Base-by-base conservation (phyloP, 306 rosid species). In the Abrus precatorius region DNA sequence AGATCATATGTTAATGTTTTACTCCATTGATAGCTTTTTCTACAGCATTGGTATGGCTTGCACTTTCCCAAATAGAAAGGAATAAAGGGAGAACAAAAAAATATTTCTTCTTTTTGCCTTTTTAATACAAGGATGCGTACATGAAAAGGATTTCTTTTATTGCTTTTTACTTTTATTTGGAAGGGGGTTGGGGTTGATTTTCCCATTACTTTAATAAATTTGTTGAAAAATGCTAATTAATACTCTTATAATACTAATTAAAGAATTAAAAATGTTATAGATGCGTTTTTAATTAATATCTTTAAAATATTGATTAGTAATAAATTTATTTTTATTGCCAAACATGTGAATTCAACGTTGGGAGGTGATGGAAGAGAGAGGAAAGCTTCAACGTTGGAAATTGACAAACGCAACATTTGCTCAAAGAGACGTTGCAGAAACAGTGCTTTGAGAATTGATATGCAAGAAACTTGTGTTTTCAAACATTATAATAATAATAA, bases 361-460 rank as follows among this genome's bases (percentile, higher is more conserved):
- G 14, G 4, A 54, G 9, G 5, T 54, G 1, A 27, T 55, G 61
- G 11, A 55, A 55, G 33, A 2, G 20, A 27, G 61, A 55, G 4
- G 61, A 55, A 55, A 7, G 12, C 36, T 59, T 59, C 64, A 29
- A 59, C 40, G 3, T 29, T 56, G 8, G 27, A 7, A 27, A 27
- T 56, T 8, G 12, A 7, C 36, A 56, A 7, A 27, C 28, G 63
- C 27, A 9, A 56, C 6, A n/a, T n/a, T n/a, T n/a, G 4, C 40
- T 2, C 40, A 36, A 36, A 36, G 40, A 36, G 40, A 36, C 4
- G 40, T 4, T 36, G 20, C 40, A 57, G 13, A 28, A 13, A 29
- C 6, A 6, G 28, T 60, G 44, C 43, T 60, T 60, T 60, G 68
- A 64, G 70, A 64, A 64, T 36, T 64, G 5, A 40, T 64, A 10